Base-by-base conservation (phyloP, 345 rosid species). In the Mallotus nudiflorus region DNA sequence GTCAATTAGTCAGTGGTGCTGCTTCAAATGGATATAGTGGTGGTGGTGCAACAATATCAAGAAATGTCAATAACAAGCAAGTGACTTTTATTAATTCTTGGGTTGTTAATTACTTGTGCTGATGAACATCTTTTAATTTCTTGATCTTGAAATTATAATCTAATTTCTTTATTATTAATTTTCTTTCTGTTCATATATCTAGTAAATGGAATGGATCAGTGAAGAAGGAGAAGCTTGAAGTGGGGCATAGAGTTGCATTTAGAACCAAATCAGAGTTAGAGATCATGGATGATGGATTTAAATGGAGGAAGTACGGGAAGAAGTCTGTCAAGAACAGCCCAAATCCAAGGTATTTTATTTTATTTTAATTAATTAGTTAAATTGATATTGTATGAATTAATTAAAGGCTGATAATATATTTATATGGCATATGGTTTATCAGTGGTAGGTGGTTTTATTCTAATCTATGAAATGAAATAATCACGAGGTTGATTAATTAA, bases 271-370 rank as follows among this genome's bases (percentile, higher is more conserved):
- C 98, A 24, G 87, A 88, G 75, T 62, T 83, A 62, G 98, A 94
- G 65, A 80, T 91, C 45, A 88, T 91, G 88, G 95, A 94, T 59
- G 98, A 94, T 82, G 98, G 98, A 11, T 93, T 75, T 57, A 91
- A 86, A 69, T 93, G 98, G 98, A 86, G 98, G 77, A 93, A 93
- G 42, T 93, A 93, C 53, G 98, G 98, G 14, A 91, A 93, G 79
- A 93, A 93, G 67, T 84, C 94, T 0, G 89, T 93, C 69, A 93
- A 93, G 82, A 90, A 88, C 87, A 89, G 82, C 78, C 88, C 86
- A 5, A 77, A 94, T 79, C 96, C 95, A 28, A 91, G 98, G 98
- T 91, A 87, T 15, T 67, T 20, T 25, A 8, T 22, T 14, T 19
- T 27, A 18, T 20, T 46, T 28, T 48, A 16, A 22, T 56, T 49